Percentiles rank a stretch among this genome's conserved stretches.
phyloP scores from a whole-genome alignment of 2,329 filamentous ascomycete species.

The Fusarium sp. region DNA sequence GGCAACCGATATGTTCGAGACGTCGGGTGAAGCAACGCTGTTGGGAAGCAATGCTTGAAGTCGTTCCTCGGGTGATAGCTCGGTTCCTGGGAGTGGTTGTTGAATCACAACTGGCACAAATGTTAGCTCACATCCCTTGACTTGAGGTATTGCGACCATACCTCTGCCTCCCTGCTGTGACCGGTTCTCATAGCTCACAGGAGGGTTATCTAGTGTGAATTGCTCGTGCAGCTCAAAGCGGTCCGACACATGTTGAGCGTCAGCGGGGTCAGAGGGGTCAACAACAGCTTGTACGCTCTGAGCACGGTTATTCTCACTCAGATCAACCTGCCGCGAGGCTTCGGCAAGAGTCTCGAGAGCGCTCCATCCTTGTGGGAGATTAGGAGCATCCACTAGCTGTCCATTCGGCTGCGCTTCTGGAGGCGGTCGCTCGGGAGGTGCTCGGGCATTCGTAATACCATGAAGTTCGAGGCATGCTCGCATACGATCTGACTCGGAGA shows the following conservation, averaged over 20 bases:
- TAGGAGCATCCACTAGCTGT: constrained; percentile 43
- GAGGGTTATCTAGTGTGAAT: constrained; percentile 67
- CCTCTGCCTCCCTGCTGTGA: constrained; percentile 43
- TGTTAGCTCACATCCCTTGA: constrained; percentile 15
- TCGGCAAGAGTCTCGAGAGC: constrained; percentile 89
- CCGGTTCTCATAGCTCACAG: constrained; percentile 59
- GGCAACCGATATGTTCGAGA: constrained; percentile 65
- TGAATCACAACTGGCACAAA: constrained; percentile 31
- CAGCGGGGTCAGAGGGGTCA: constrained; percentile 43
- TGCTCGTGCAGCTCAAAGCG: constrained; percentile 68
- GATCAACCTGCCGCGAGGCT: constrained; percentile 83
- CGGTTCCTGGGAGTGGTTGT: constrained; percentile 44
- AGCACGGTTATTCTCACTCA: constrained; percentile 69
- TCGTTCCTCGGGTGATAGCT: constrained; percentile 61
- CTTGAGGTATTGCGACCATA: constrained; percentile 13
- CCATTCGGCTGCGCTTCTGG: constrained; percentile 45
- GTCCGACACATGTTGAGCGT: constrained; percentile 45
- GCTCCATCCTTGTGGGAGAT: constrained; percentile 73
- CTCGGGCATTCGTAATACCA: constrained; percentile 68
- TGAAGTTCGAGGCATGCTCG: constrained; percentile 79
- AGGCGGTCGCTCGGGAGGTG: constrained; percentile 47
- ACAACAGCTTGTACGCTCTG: constrained; percentile 51
- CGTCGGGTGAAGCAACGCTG: constrained; percentile 54
- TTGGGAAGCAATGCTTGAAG: constrained; percentile 59
- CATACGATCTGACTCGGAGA: constrained; percentile 79